Evolutionary conservation across 208 protist species (phyloP).

Genomic region (Wallacemonas sp.): DNA sequence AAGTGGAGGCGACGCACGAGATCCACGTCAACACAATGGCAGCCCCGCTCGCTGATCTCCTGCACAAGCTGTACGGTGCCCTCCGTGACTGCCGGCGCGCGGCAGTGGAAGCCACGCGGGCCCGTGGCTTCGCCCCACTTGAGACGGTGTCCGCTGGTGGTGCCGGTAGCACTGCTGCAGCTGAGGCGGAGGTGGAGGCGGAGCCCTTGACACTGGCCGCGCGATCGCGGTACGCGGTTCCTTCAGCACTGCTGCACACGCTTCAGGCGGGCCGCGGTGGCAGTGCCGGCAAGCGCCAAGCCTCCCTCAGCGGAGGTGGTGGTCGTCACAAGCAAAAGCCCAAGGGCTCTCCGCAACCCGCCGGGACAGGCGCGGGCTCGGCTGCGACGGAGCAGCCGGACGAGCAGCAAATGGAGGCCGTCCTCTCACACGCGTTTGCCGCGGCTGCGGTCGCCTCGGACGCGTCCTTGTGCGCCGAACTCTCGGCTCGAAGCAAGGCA

Average conservation of each 20-base stretch:
- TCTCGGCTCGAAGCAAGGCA: neutral
- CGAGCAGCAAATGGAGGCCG: neutral
- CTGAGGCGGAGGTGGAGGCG: neutral
- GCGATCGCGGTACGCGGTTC: neutral
- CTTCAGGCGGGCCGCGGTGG: neutral
- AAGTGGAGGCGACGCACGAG: neutral
- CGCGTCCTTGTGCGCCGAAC: neutral
- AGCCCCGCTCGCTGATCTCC: neutral
- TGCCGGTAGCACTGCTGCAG: too few species aligned
- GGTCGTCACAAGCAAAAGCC: too few species aligned
- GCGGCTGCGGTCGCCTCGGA: neutral
- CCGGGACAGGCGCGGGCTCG: too few species aligned
- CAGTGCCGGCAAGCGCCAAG: neutral
- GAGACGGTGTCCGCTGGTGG: slow-evolving; percentile 4
- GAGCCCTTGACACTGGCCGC: neutral
- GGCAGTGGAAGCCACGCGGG: neutral
- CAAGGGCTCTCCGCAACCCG: too few species aligned
- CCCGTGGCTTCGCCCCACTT: neutral
- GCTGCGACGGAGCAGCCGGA: neutral
- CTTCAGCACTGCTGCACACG: neutral
- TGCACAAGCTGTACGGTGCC: slow-evolving; percentile 7
- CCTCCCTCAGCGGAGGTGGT: slow-evolving; percentile 4
- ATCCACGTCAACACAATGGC: slow-evolving; percentile 14
- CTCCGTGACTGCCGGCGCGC: neutral
- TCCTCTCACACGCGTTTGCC: neutral